Evolutionary conservation across 2,329 filamentous ascomycete species (phyloP).

Genomic region (Hymenoscyphus fructigenus): DNA sequence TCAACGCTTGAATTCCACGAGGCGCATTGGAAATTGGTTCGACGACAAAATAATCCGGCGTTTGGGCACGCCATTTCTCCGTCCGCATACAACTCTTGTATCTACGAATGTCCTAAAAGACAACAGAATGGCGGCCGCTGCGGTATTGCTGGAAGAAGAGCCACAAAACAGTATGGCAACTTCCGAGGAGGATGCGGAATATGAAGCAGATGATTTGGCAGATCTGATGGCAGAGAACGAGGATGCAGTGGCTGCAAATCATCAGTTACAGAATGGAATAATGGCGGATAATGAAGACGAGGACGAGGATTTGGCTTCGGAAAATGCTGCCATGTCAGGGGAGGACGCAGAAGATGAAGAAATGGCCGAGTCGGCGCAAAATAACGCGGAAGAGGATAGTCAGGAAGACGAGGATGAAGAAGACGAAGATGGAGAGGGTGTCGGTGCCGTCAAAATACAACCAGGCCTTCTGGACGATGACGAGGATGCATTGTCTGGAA

Average conservation of each 20-base stretch:
- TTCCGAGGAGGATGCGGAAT: slow-evolving; percentile 38
- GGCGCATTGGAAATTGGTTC: slow-evolving; percentile 2
- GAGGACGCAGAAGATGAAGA: slow-evolving; percentile 41
- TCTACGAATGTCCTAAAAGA: slow-evolving; percentile 25
- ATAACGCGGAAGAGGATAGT: slow-evolving; percentile 38
- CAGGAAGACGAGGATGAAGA: slow-evolving; percentile 45
- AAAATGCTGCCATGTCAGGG: slow-evolving; percentile 26
- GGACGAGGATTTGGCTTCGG: slow-evolving; percentile 32
- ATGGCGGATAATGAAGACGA: slow-evolving; percentile 27
- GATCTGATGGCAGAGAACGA: slow-evolving; percentile 32
- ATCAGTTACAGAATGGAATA: slow-evolving; percentile 37
- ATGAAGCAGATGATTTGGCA: slow-evolving; percentile 36
- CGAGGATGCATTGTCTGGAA: slow-evolving; percentile 38
- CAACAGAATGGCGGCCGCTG: slow-evolving; percentile 34
- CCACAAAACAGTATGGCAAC: slow-evolving; percentile 36
- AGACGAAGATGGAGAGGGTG: slow-evolving; percentile 38
- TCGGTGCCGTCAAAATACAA: slow-evolving; percentile 38
- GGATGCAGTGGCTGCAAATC: slow-evolving; percentile 37
- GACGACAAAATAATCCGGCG: neutral
- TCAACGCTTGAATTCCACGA: neutral
- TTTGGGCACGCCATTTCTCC: neutral
- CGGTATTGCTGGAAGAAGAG: slow-evolving; percentile 35
- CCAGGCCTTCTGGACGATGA: slow-evolving; percentile 36
- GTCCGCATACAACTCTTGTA: neutral
- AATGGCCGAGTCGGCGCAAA: slow-evolving; percentile 34